These are phyloP conservation scores for Aquilaria agallochum DNA, from an alignment of 441 rosid genomes.

Conservation along the genomic window DNA sequence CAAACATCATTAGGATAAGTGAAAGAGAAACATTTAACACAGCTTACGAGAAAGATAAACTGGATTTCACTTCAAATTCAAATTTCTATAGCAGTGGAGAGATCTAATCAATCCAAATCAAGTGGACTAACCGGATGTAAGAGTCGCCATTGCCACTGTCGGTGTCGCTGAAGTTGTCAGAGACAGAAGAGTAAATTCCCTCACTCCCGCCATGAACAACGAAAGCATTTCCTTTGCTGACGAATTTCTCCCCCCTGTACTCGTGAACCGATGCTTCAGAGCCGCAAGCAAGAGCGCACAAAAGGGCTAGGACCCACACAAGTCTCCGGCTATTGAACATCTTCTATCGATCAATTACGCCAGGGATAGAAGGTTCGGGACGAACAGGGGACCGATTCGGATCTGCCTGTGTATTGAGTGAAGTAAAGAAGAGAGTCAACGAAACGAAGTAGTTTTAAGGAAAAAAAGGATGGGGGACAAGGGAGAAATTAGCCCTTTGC, in stretches of 20 bases:
- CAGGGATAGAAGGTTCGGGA: slow-evolving; percentile 4
- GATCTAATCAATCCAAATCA: slow-evolving; percentile 1
- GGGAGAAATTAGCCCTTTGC: no score
- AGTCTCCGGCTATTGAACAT: slow-evolving; percentile 21
- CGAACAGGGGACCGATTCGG: slow-evolving; percentile 15
- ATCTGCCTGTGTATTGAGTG: slow-evolving; percentile 8
- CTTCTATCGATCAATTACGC: background rate
- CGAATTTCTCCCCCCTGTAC: slow-evolving; percentile 68
- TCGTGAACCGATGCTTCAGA: slow-evolving; percentile 78
- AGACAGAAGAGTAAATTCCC: slow-evolving; percentile 76
- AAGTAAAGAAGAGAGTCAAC: background rate
- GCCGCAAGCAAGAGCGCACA: slow-evolving; percentile 21
- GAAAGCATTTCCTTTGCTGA: slow-evolving; percentile 80
- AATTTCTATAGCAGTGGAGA: background rate
- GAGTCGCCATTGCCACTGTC: slow-evolving; percentile 46
- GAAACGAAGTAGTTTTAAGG: no score
- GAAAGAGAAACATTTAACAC: background rate
- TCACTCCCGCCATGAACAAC: slow-evolving; percentile 94
- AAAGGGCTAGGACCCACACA: slow-evolving; percentile 15
- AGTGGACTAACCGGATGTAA: slow-evolving; percentile 57
- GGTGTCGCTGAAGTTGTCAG: slow-evolving; percentile 24
- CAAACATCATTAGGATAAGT: slow-evolving; percentile 13
- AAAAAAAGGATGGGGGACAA: no score
- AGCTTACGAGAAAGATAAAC: background rate
- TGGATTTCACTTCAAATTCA: no score